phyloP scores from a whole-genome alignment of 768 basidiomycete genomes.

The Paxillus ammoniavirescens region DNA sequence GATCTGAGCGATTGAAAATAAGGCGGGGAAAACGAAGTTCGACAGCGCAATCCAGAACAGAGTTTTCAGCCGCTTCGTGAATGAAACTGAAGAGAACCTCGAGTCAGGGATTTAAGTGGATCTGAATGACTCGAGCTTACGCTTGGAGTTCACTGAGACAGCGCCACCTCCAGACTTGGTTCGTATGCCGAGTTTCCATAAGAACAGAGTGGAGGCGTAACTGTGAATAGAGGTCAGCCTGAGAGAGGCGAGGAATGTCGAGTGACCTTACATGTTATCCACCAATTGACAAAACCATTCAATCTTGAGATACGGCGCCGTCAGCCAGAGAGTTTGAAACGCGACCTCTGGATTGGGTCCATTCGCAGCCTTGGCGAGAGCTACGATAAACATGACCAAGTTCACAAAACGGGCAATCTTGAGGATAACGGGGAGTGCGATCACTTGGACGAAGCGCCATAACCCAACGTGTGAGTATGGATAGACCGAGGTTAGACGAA shows the following conservation, averaged over 20 bases:
- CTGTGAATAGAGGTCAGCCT: background rate
- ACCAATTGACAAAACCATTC: constrained; percentile 20
- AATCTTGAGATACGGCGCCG: constrained; percentile 21
- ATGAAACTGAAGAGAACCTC: background rate
- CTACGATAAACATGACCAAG: constrained; percentile 15
- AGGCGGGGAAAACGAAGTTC: constrained; percentile 19
- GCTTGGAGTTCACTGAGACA: background rate
- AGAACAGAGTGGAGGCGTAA: constrained; percentile 16
- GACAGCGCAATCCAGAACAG: constrained; percentile 20
- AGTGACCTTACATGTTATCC: constrained; percentile 13
- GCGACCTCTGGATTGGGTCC: constrained; percentile 5
- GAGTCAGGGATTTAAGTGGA: background rate
- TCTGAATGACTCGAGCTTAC: background rate
- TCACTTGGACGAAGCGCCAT: constrained; percentile 5
- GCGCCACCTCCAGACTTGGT: background rate
- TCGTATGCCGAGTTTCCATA: constrained; percentile 6
- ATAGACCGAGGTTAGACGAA: constrained; percentile 14
- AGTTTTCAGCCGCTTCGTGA: constrained; percentile 5
- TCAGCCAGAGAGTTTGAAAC: constrained; percentile 7
- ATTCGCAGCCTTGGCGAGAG: constrained; percentile 12
- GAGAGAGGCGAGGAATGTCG: background rate
- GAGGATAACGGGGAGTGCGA: constrained; percentile 9
- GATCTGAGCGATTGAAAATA: constrained; percentile 19
- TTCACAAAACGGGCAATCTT: constrained; percentile 15
- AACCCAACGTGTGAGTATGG: constrained; percentile 1